Evolutionary conservation across 352 stramenopile genomes (phyloP).

Genomic region (Blastocystis sp.): DNA sequence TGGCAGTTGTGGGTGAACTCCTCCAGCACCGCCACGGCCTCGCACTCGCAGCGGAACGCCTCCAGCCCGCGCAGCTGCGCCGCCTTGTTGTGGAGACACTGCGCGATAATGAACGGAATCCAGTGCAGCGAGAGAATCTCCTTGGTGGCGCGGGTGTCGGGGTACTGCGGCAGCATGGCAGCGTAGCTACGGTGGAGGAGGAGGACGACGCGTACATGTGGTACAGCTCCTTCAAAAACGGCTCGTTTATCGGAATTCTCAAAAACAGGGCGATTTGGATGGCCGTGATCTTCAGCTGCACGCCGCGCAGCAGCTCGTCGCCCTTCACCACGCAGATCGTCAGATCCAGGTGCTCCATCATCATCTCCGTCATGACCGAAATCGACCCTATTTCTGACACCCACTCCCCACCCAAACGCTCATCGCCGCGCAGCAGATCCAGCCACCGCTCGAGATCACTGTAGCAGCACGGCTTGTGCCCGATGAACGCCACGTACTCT

Average conservation of each 20-base stretch:
- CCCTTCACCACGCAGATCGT: slow-evolving; percentile 46
- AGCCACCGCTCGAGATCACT: slow-evolving; percentile 36
- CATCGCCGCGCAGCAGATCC: background rate
- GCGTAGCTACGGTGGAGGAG: background rate
- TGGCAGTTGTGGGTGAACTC: background rate
- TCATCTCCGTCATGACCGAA: slow-evolving; percentile 12
- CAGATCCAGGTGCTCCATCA: slow-evolving; percentile 25
- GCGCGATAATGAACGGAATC: slow-evolving; percentile 22
- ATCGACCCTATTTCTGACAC: background rate
- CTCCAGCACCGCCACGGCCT: background rate
- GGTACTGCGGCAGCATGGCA: slow-evolving; percentile 1
- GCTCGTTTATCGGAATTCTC: slow-evolving; percentile 25
- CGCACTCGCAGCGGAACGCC: slow-evolving; percentile 12
- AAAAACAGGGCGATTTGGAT: slow-evolving; percentile 19
- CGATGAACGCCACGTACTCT: background rate
- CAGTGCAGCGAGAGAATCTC: slow-evolving; percentile 27
- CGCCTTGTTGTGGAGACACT: background rate
- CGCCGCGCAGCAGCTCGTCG: background rate
- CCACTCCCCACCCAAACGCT: background rate
- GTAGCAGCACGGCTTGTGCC: slow-evolving; percentile 20
- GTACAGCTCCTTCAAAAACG: slow-evolving; percentile 41
- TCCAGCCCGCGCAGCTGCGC: background rate
- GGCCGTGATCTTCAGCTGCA: slow-evolving; percentile 29
- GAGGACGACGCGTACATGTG: background rate
- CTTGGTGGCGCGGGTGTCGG: slow-evolving; percentile 16